phyloP scores from a whole-genome alignment of 1,139 yeast species.

The Hemisphaericaspora xylanilytica region DNA sequence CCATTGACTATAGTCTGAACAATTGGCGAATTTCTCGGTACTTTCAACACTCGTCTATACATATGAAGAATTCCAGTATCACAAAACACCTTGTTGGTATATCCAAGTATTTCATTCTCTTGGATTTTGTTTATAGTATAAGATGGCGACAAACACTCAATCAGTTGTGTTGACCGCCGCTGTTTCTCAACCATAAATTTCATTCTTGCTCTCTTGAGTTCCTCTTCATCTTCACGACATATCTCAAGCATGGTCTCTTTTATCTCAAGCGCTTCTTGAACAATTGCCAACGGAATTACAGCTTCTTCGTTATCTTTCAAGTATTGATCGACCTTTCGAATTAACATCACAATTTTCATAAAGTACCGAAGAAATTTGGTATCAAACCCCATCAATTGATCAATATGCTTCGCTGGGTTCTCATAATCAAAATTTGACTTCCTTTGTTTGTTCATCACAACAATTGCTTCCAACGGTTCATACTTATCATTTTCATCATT shows the following conservation, averaged over 20 bases:
- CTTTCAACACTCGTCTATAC: slow-evolving; percentile 51
- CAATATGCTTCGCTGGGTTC: slow-evolving; percentile 47
- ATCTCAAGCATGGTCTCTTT: slow-evolving; percentile 35
- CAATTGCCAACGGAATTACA: slow-evolving; percentile 31
- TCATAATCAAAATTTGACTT: slow-evolving; percentile 7
- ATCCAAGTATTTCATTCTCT: slow-evolving; percentile 43
- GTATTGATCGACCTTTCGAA: slow-evolving; percentile 35
- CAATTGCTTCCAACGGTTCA: slow-evolving; percentile 20
- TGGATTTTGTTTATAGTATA: slow-evolving; percentile 22
- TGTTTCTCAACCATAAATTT: slow-evolving; percentile 22
- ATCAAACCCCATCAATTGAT: slow-evolving; percentile 60
- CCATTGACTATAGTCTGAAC: slow-evolving; percentile 48
- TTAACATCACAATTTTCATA: slow-evolving; percentile 44
- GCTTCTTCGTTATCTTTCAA: slow-evolving; percentile 11
- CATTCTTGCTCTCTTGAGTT: slow-evolving; percentile 32
- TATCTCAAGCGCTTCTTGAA: slow-evolving; percentile 47
- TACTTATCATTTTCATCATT: slow-evolving; percentile 12
- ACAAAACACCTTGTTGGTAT: slow-evolving; percentile 56
- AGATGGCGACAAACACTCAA: slow-evolving; percentile 16
- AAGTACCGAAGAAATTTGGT: slow-evolving; percentile 49
- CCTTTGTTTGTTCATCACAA: slow-evolving; percentile 14
- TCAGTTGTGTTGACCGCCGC: slow-evolving; percentile 11
- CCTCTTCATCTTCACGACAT: slow-evolving; percentile 34
- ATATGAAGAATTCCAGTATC: slow-evolving; percentile 56
- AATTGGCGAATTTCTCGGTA: slow-evolving; percentile 45